Evolutionary conservation across 805 yeast genomes (phyloP), one percentile per base, ranked within the genome.

Genomic region (Candida michaelii): DNA sequence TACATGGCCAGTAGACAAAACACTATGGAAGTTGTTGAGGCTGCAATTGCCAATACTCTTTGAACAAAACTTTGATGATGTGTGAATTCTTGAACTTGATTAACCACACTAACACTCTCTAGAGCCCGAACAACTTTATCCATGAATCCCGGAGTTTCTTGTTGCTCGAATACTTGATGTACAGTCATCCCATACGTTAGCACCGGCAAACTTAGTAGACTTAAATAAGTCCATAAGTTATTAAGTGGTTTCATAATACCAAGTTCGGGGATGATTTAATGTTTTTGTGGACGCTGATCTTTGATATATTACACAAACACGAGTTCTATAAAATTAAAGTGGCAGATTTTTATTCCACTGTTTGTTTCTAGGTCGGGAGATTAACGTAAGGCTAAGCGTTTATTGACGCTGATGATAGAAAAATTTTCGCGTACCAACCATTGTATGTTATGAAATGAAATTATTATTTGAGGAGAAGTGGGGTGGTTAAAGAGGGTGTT

Each of bases 1-100:
- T 83, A 87, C 45, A 86, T 67, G 6, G 86, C 82, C 0, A 71
- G 49, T 4, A 83, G 50, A n/a, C 90, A 85, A 32, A 60, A 59
- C 30, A 62, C 60, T 7, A 70, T 68, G 15, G 71, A 64, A 2
- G 65, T 56, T 29, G 66, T 55, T 10, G 73, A 65, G n/a, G 73
- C 55, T 5, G 65, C 49, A 17, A 65, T 60, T 10, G 75, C 73
- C 16, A 70, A 45, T 11, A 63, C 56, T 35, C 73, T 49, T 50
- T 67, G 73, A 2, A 59, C 61, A 18, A 48, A 51, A 16, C 54
- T 52, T 44, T 66, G 58, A 18, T 51, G 54, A 17, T 39, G 31
- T 6, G 69, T 53, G 53, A 69, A 70, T 12, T 50, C 45, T 10
- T 51, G 53, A 15, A 53, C 52, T 47, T 66, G 71, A 45, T 63